Percentiles rank a stretch among this genome's conserved stretches.
These are phyloP conservation scores for Lotus japonicus DNA, from an alignment of 306 rosid genomes.

Conservation along the genomic window DNA sequence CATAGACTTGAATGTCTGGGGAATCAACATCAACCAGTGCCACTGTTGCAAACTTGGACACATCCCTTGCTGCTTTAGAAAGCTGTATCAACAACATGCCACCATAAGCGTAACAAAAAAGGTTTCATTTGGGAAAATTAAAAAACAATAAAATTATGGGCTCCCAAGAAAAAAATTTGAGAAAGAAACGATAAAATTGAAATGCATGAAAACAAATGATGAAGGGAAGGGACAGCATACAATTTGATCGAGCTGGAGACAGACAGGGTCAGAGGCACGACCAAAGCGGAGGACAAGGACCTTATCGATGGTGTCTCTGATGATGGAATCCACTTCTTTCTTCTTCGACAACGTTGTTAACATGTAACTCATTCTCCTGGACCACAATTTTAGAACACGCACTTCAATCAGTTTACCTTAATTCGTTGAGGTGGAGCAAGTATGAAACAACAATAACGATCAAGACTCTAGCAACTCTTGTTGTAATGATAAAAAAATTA, in stretches of 20 bases:
- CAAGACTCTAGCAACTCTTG: too few species aligned
- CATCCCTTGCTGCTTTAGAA: constrained; percentile 63
- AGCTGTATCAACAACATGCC: constrained; percentile 63
- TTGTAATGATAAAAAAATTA: too few species aligned
- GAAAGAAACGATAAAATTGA: not conserved
- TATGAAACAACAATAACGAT: too few species aligned
- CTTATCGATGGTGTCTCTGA: constrained; percentile 72
- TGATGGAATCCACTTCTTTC: constrained; percentile 62
- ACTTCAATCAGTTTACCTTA: too few species aligned
- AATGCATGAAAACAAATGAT: too few species aligned
- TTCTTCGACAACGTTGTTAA: constrained; percentile 50
- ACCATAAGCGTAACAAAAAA: too few species aligned
- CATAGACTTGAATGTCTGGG: constrained; percentile 61
- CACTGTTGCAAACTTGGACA: constrained; percentile 76
- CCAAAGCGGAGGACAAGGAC: constrained; percentile 88
- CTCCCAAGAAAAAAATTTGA: not conserved
- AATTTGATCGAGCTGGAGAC: constrained; percentile 67
- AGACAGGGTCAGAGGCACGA: constrained; percentile 51
- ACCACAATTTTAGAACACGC: not conserved
- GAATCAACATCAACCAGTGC: constrained; percentile 79
- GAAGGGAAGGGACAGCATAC: constrained; percentile 36
- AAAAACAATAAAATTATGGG: too few species aligned
- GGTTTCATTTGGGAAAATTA: not conserved
- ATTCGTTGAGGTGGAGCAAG: too few species aligned
- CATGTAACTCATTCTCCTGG: constrained; percentile 27